Evolutionary conservation across 257 asterid species (phyloP), one percentile per base, ranked within the genome.

Genomic region (Voacanga thouarsii): DNA sequence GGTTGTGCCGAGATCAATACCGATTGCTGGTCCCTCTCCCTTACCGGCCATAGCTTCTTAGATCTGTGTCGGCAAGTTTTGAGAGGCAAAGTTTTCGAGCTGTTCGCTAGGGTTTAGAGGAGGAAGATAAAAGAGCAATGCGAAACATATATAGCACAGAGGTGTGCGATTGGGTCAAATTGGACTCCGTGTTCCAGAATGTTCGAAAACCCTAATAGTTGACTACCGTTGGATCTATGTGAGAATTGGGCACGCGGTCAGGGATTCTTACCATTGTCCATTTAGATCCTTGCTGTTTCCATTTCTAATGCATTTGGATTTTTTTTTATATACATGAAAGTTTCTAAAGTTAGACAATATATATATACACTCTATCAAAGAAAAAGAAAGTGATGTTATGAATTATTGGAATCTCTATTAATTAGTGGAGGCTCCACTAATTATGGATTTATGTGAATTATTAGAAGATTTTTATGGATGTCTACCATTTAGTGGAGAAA

Each of bases 11-110:
- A 92, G 96, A 86, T 92, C 97, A 9, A 92, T 92, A 43, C 97
- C 97, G 77, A 92, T 92, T 6, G 96, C 97, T 1, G 97, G 96
- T 51, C 97, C 97, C 77, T 90, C 96, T 59, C 96, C 97, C 47
- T 90, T 92, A 0, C 92, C 94, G 45, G 97, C 92, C 97, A 92
- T 92, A 57, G 51, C 55, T 71, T 44, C n/a, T 53, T 21, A 12
- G 63, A 71, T 41, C 79, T 30, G 78, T n/a, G 80, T 70, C 82
- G 77, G 80, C 80, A 39, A 66, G 75, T 23, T 47, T 71, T 1
- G 70, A 21, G 76, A 37, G 59, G 18, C n/a, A 44, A n/a, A 5
- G 56, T 55, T 43, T 7, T 0, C 30, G 7, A 79, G 66, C 69
- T 78, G 19, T 75, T 3, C 4, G 1, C 77, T 75, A 82, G 90